A percentile compares a stretch with the other conserved stretches of the same genome.
Conservation (phyloP, 192 early-diverging fungal genomes). For the Coemansia furcata region DNA sequence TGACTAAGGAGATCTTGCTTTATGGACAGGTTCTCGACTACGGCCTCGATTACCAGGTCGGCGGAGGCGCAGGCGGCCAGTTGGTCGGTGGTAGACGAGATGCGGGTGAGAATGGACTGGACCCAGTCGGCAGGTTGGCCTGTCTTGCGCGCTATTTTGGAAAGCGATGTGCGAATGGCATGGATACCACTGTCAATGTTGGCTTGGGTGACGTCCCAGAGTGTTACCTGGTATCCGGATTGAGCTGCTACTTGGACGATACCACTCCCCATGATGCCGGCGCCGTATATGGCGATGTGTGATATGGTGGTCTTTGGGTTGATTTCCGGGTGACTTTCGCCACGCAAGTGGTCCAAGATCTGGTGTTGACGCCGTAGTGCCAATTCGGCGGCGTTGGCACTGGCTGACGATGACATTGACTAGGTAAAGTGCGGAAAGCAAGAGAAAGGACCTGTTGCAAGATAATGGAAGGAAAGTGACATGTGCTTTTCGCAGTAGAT, state of each 20-base stretch:
- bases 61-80: conserved; percentile 55
- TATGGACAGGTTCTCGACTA: conserved; percentile 81
- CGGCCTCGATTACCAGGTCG: conserved; percentile 87
- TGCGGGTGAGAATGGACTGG: conserved; percentile 61
- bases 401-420: background rate
- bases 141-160: conserved; percentile 79
- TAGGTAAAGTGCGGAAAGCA: background rate
- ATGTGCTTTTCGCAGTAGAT: background rate
- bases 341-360: conserved; percentile 8
- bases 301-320: conserved; percentile 51
- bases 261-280: conserved; percentile 79
- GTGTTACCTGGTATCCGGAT: conserved; percentile 68
- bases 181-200: conserved; percentile 69
- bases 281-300: conserved; percentile 76
- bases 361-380: conserved; percentile 16
- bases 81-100: conserved; percentile 66
- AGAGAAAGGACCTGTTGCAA: background rate
- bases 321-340: background rate
- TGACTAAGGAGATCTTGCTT: conserved; percentile 75
- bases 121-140: conserved; percentile 67
- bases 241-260: conserved; percentile 84
- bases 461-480: background rate
- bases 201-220: conserved; percentile 74
- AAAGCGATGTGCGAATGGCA: conserved; percentile 74
- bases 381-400: background rate